Conservation (phyloP, 139 green algal species). For the Astrephomene gubernaculifera region DNA sequence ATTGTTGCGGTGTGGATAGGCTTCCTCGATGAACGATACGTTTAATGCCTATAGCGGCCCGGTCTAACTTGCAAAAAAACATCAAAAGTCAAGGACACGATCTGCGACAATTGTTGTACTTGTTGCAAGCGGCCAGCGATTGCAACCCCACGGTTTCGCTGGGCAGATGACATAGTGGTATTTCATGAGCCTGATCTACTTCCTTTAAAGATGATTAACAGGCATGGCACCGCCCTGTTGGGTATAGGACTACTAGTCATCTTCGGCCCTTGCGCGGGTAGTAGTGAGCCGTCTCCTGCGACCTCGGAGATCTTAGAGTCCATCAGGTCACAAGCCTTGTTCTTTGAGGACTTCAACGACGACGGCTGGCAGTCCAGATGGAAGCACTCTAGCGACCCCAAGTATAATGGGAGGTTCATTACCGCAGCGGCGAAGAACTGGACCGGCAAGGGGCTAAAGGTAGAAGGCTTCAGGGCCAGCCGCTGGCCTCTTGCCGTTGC, state of each 20-base stretch:
- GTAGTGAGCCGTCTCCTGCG: neutral
- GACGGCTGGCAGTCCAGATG: constrained; percentile 48
- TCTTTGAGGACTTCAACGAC: constrained; percentile 32
- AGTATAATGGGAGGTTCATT: constrained; percentile 63
- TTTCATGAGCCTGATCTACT: too few relatives aligned
- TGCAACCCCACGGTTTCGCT: too few relatives aligned
- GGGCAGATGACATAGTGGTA: too few relatives aligned
- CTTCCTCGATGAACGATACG: too few relatives aligned
- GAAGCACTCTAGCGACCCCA: constrained; percentile 46
- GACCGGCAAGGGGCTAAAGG: constrained; percentile 49
- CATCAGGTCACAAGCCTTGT: neutral
- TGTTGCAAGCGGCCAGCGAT: too few relatives aligned
- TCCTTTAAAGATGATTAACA: too few relatives aligned
- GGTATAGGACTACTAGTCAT: neutral
- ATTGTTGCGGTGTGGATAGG: too few relatives aligned
- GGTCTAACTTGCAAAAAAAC: too few relatives aligned
- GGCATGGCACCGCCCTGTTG: neutral
- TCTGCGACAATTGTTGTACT: too few relatives aligned
- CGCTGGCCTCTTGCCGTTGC: neutral
- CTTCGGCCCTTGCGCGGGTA: neutral
- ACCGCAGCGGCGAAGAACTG: neutral
- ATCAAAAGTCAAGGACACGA: too few relatives aligned
- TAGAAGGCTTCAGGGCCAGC: neutral
- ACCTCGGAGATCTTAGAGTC: neutral
- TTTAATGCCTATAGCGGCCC: too few relatives aligned